These are phyloP conservation scores for Talaromyces sp. DNA, from an alignment of 2,329 filamentous ascomycete genomes.

Conservation along the genomic window DNA sequence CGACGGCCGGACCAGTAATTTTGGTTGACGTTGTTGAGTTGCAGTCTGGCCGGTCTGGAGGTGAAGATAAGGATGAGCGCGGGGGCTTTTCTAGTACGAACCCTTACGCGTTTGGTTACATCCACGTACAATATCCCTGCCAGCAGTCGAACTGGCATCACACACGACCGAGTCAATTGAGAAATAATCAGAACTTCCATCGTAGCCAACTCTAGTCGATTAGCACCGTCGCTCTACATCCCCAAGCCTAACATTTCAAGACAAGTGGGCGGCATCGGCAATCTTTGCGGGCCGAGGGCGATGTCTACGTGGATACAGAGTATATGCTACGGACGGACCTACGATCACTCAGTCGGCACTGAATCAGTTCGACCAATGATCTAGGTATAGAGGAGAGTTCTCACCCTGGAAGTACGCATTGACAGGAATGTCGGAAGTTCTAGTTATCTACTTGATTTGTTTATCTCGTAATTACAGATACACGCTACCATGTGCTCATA, in stretches of 20 bases:
- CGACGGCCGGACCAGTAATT: neutral
- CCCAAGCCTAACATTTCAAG: neutral
- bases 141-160: too few relatives aligned
- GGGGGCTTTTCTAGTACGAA: slow-evolving; percentile 3
- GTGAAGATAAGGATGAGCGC: slow-evolving; percentile 1
- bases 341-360: neutral
- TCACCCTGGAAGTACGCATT: too few relatives aligned
- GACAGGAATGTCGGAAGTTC: too few relatives aligned
- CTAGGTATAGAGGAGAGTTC: too few relatives aligned
- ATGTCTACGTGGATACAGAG: neutral
- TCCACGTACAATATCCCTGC: neutral
- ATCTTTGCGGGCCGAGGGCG: neutral
- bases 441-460: too few relatives aligned
- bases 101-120: neutral
- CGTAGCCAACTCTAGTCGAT: neutral
- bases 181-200: neutral
- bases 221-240: neutral
- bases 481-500: neutral
- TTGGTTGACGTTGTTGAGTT: neutral
- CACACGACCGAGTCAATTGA: too few relatives aligned
- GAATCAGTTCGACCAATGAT: neutral
- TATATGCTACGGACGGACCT: neutral
- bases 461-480: neutral
- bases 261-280: neutral
- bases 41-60: neutral